Evolutionary conservation across 768 basidiomycete species (phyloP).

Genomic region (Calocybe cyanea): DNA sequence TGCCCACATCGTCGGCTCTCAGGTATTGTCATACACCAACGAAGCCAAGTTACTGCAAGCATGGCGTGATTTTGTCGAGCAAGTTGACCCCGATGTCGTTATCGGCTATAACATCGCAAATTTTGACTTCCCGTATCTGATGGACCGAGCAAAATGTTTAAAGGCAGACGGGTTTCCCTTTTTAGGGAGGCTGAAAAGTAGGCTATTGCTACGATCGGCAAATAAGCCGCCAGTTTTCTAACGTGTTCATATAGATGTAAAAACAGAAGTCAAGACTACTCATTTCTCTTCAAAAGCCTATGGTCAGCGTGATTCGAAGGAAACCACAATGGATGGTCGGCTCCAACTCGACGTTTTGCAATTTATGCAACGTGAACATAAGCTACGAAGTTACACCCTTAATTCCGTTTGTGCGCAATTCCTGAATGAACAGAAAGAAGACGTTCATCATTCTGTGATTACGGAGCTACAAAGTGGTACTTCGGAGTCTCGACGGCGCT

Average conservation of each 20-base stretch:
- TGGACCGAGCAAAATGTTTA: constrained; percentile 86
- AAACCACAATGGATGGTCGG: constrained; percentile 85
- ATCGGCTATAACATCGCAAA: constrained; percentile 94
- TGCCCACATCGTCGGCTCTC: constrained; percentile 94
- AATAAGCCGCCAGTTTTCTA: too few species aligned
- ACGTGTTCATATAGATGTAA: constrained; percentile 46
- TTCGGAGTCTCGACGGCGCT: constrained; percentile 83
- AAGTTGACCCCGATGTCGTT: constrained; percentile 92
- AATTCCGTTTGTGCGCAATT: constrained; percentile 98
- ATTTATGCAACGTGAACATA: constrained; percentile 98
- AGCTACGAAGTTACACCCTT: constrained; percentile 93
- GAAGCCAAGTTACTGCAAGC: constrained; percentile 69
- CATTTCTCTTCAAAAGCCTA: constrained; percentile 99
- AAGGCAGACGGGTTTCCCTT: constrained; percentile 66
- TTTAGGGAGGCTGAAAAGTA: constrained; percentile 76
- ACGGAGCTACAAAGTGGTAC: constrained; percentile 98
- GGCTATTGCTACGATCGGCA: constrained; percentile 8
- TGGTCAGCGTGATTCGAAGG: constrained; percentile 95
- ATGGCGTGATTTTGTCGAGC: constrained; percentile 89
- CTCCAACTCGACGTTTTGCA: constrained; percentile 94
- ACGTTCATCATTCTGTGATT: constrained; percentile 97
- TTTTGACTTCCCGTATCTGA: constrained; percentile 96
- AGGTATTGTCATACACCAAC: constrained; percentile 79
- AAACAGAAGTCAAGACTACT: constrained; percentile 82
- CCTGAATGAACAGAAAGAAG: constrained; percentile 97